Conservation (phyloP, 305 asterid genomes). For the Rubia tinctorum region DNA sequence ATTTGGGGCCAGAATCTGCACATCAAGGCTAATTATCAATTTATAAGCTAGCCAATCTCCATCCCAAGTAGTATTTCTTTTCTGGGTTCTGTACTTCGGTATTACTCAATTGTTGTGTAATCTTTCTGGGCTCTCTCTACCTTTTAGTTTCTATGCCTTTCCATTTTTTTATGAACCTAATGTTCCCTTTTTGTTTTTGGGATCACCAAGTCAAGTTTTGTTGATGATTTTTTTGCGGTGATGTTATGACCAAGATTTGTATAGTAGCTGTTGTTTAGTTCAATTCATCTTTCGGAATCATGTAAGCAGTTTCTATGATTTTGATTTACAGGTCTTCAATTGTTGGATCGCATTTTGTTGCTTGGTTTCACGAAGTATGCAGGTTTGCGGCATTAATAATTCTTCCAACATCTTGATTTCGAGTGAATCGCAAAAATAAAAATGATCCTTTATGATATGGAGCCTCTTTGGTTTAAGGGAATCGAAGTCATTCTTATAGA, state of each 20-base stretch:
- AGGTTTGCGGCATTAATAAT: constrained; percentile 1
- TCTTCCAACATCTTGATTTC: neutral
- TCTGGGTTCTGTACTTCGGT: too few relatives aligned
- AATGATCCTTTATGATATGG: neutral
- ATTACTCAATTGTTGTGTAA: neutral
- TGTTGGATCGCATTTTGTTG: neutral
- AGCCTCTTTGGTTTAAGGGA: neutral
- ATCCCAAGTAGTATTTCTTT: neutral
- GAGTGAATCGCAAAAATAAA: neutral
- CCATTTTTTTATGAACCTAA: neutral
- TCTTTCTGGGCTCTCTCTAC: neutral
- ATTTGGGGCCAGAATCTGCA: neutral
- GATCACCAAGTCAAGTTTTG: neutral
- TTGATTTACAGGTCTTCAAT: constrained; percentile 3
- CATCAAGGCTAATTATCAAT: too few relatives aligned
- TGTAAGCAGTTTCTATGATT: neutral
- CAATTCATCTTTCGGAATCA: neutral
- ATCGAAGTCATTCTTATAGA: too few relatives aligned
- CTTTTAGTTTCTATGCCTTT: too few relatives aligned
- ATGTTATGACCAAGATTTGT: neutral
- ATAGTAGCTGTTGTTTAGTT: neutral
- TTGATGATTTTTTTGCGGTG: neutral
- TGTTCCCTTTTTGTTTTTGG: constrained; percentile 1
- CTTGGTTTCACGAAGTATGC: constrained; percentile 4
- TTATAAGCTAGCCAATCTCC: neutral